Conservation (phyloP, 805 yeast species). For the Maudiozyma serrabonitensis region DNA sequence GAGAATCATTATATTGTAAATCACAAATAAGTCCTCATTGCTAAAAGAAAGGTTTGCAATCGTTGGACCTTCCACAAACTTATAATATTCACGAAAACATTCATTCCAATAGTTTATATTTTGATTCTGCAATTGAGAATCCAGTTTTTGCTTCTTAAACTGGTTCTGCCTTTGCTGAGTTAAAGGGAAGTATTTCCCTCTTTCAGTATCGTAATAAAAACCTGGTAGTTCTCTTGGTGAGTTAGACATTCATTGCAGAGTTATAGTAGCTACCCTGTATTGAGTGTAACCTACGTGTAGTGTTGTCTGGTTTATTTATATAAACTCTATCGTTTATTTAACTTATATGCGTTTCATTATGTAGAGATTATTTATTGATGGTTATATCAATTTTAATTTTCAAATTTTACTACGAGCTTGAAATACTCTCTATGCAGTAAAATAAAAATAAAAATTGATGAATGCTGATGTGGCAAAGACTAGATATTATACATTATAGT, state of each 20-base stretch:
- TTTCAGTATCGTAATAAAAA: constrained; percentile 19
- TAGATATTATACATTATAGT: too few relatives aligned
- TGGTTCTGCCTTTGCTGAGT: constrained; percentile 1
- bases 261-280: background rate
- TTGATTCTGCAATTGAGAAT: background rate
- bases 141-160: constrained; percentile 2
- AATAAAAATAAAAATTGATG: too few relatives aligned
- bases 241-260: background rate
- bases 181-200: constrained; percentile 19
- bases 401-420: too few relatives aligned
- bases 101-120: background rate
- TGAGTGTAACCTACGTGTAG: too few relatives aligned
- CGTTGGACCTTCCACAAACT: background rate
- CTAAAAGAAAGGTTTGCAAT: background rate
- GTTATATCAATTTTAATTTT: too few relatives aligned
- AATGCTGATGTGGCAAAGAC: too few relatives aligned
- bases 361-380: too few relatives aligned
- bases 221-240: constrained; percentile 20
- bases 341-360: too few relatives aligned
- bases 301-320: too few relatives aligned
- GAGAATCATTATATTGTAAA: background rate
- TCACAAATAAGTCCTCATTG: background rate
- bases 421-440: too few relatives aligned
- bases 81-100: background rate
- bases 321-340: too few relatives aligned